These are phyloP conservation scores for Plasmodium cynomolgi DNA, from an alignment of 169 alveolate genomes.

Conservation along the genomic window DNA sequence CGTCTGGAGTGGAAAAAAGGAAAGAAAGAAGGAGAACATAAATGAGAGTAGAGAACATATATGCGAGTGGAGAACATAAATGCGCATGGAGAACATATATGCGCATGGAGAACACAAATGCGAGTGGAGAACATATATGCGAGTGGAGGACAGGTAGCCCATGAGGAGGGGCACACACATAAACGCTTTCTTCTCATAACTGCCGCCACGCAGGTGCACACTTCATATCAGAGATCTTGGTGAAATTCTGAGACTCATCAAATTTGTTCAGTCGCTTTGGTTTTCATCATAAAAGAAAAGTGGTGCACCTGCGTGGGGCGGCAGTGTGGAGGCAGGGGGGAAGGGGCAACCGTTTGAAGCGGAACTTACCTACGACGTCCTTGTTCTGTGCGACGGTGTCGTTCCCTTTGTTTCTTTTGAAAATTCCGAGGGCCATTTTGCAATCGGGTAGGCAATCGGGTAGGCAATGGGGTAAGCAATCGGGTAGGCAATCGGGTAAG, in stretches of 20 bases:
- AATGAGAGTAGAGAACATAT: background rate
- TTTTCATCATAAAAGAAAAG: conserved; percentile 49
- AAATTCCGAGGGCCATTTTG: conserved; percentile 35
- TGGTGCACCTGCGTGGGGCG: background rate
- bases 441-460: background rate
- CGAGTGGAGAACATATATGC: background rate
- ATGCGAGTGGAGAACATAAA: background rate
- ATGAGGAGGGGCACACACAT: background rate
- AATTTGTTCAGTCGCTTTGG: background rate
- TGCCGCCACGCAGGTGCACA: background rate
- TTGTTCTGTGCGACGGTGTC: background rate
- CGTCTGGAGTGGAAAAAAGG: background rate
- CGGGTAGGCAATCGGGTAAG: background rate
- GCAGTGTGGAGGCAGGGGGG: too few relatives aligned
- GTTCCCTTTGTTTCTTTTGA: conserved; percentile 21
- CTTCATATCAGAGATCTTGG: conserved; percentile 69
- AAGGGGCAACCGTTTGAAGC: background rate
- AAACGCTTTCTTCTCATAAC: background rate
- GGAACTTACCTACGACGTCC: conserved; percentile 18
- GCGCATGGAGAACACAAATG: background rate
- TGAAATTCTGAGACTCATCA: conserved; percentile 49
- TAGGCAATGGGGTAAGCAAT: background rate
- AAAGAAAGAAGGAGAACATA: background rate
- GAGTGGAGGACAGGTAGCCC: background rate
- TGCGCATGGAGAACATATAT: background rate